Conservation (phyloP, 805 yeast genomes). For the Saccharomycopsis capsularis region DNA sequence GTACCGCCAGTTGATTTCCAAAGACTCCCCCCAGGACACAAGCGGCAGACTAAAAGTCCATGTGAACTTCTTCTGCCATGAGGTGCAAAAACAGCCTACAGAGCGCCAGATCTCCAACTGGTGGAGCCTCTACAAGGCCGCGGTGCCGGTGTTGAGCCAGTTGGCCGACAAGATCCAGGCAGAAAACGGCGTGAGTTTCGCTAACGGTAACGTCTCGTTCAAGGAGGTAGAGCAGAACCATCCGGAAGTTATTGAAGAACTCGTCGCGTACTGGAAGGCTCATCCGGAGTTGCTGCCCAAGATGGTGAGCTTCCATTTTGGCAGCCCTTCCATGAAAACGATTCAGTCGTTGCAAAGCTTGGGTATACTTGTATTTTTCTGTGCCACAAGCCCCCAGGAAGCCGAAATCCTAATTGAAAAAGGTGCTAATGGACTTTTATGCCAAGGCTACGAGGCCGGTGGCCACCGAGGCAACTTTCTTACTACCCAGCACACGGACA, state of each 20-base stretch:
- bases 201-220: slow-evolving; percentile 20
- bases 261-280: slow-evolving; percentile 1
- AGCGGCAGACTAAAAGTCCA: slow-evolving; percentile 34
- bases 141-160: not conserved
- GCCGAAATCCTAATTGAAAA: slow-evolving; percentile 28
- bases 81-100: slow-evolving; percentile 22
- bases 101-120: slow-evolving; percentile 23
- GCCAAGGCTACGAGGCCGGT: slow-evolving; percentile 60
- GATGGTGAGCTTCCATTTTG: slow-evolving; percentile 50
- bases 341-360: slow-evolving; percentile 30
- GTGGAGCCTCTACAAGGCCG: slow-evolving; percentile 22
- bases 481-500: slow-evolving; percentile 28
- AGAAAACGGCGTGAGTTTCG: not conserved
- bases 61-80: slow-evolving; percentile 43
- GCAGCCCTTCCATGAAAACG: slow-evolving; percentile 33
- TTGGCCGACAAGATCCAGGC: not conserved
- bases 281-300: slow-evolving; percentile 29
- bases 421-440: slow-evolving; percentile 42
- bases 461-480: slow-evolving; percentile 53
- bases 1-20: slow-evolving; percentile 16
- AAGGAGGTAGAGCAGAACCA: slow-evolving; percentile 21
- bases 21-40: too few species aligned
- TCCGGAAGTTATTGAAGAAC: not conserved
- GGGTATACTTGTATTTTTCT: slow-evolving; percentile 38
- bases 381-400: slow-evolving; percentile 42